phyloP scores from a whole-genome alignment of 495 filamentous ascomycete species.

The Penicilliopsis zonata region DNA sequence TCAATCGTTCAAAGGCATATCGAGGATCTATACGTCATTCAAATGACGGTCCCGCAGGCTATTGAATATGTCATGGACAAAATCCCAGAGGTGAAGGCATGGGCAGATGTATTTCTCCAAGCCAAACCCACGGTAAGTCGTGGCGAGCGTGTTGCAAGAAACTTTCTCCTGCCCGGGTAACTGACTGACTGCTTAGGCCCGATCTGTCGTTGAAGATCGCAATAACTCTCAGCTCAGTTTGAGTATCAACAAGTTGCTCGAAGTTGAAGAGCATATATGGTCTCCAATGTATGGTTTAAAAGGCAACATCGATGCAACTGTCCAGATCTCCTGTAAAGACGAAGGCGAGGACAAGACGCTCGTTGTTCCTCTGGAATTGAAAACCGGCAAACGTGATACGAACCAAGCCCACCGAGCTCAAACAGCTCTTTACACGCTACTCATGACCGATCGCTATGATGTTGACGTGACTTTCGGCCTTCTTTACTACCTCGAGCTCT shows the following conservation, averaged over 20 bases:
- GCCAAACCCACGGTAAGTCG: slow-evolving; percentile 52
- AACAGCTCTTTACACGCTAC: slow-evolving; percentile 84
- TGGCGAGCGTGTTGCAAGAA: background rate
- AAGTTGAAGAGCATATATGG: slow-evolving; percentile 96
- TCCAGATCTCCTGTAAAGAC: slow-evolving; percentile 76
- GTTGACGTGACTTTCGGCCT: slow-evolving; percentile 79
- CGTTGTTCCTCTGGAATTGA: slow-evolving; percentile 86
- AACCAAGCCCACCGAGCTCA: slow-evolving; percentile 75
- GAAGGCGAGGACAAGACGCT: slow-evolving; percentile 48
- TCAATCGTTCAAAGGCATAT: slow-evolving; percentile 56
- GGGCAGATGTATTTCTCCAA: slow-evolving; percentile 73
- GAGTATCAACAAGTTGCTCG: slow-evolving; percentile 84
- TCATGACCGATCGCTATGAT: slow-evolving; percentile 90
- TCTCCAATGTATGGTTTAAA: slow-evolving; percentile 95
- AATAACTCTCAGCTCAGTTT: slow-evolving; percentile 61
- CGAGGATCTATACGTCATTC: slow-evolving; percentile 76
- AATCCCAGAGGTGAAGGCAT: slow-evolving; percentile 61
- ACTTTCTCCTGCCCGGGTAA: slow-evolving; percentile 3
- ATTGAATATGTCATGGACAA: slow-evolving; percentile 67
- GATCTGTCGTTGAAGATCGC: slow-evolving; percentile 66
- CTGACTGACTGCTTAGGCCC: slow-evolving; percentile 31
- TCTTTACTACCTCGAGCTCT: slow-evolving; percentile 87
- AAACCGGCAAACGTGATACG: slow-evolving; percentile 75
- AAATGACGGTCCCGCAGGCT: slow-evolving; percentile 58
- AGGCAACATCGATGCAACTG: slow-evolving; percentile 96